Conservation (phyloP, 345 rosid genomes). For the Corymbia maculata region DNA sequence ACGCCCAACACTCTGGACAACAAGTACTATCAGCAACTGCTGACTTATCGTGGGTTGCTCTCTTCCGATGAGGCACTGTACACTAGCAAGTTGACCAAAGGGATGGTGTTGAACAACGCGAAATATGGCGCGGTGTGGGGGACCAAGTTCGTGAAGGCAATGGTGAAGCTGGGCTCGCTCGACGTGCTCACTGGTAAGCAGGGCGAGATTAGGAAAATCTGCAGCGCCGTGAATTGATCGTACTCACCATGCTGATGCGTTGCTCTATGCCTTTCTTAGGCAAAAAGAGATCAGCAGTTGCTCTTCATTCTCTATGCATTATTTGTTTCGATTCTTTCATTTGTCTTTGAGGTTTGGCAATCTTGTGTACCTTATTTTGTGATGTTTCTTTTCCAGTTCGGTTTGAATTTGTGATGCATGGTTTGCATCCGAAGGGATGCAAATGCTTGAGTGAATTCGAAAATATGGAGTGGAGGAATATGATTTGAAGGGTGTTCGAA, state of each 20-base stretch:
- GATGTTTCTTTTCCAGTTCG: neutral
- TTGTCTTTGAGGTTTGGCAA: neutral
- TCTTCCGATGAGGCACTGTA: conserved; percentile 32
- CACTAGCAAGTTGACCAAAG: conserved; percentile 9
- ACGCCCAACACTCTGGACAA: conserved; percentile 21
- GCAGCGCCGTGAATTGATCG: conserved; percentile 11
- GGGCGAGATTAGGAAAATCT: conserved; percentile 27
- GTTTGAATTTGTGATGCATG: neutral
- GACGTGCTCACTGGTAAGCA: conserved; percentile 21
- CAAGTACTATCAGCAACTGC: conserved; percentile 23
- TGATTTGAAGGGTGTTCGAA: neutral
- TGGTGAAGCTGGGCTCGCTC: conserved; percentile 28
- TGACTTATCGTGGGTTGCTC: conserved; percentile 15
- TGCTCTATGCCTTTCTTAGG: neutral
- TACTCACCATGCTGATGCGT: neutral
- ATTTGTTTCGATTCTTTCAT: neutral
- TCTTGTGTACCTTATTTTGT: neutral
- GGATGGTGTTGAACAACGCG: conserved; percentile 16
- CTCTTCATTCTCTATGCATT: neutral
- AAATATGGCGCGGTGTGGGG: conserved; percentile 12
- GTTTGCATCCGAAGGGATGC: neutral
- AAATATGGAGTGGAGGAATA: neutral
- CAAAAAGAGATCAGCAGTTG: neutral
- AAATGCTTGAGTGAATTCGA: neutral
- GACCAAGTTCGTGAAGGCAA: conserved; percentile 21